Evolutionary conservation across 176 grass and related monocot species (phyloP).

Genomic region (Themeda triandra): DNA sequence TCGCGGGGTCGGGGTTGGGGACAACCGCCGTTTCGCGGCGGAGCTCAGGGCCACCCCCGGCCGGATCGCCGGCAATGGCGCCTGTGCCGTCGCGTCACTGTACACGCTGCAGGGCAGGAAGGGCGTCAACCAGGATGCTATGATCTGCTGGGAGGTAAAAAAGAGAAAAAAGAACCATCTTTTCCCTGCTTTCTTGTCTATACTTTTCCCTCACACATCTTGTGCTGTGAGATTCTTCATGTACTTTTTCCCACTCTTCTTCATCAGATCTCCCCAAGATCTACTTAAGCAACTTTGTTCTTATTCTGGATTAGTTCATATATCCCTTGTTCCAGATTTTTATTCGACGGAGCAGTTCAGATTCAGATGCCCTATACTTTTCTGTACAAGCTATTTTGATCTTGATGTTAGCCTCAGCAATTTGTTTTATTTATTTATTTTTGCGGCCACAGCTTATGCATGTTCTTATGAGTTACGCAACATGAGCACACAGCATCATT

Average conservation of each 20-base stretch:
- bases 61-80: constrained; percentile 70
- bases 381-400: constrained; percentile 5
- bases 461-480: constrained; percentile 18
- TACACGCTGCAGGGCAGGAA: constrained; percentile 94
- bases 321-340: constrained; percentile 27
- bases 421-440: neutral
- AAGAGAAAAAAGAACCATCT: neutral
- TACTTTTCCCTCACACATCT: constrained; percentile 11
- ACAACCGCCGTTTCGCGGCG: constrained; percentile 27
- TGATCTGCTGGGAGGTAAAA: constrained; percentile 94
- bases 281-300: constrained; percentile 7
- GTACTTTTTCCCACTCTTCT: neutral
- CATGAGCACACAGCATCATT: constrained; percentile 10
- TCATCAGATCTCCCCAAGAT: constrained; percentile 28
- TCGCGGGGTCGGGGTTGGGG: neutral
- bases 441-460: neutral
- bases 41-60: constrained; percentile 55
- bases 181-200: constrained; percentile 16
- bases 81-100: constrained; percentile 62
- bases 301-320: neutral
- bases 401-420: constrained; percentile 11
- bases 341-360: neutral
- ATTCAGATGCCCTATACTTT: neutral
- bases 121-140: constrained; percentile 91
- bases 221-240: constrained; percentile 1